Evolutionary conservation across 192 early-diverging fungal species (phyloP).

Genomic region (Linnemannia hyalina): DNA sequence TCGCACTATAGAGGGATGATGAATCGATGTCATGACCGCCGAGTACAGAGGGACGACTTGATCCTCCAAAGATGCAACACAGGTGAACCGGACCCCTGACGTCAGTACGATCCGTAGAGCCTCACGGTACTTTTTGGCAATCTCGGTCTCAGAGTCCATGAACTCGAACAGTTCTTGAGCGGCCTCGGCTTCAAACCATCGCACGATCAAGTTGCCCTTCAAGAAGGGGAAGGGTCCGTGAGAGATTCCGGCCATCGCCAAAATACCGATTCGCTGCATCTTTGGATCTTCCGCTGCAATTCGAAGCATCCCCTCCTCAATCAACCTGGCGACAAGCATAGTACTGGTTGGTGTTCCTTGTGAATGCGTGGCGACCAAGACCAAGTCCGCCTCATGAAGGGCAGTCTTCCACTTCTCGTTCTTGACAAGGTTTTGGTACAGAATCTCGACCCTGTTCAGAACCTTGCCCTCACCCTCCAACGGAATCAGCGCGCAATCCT

Average conservation of each 20-base stretch:
- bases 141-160: slow-evolving; percentile 80
- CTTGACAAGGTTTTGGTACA: slow-evolving; percentile 80
- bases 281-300: slow-evolving; percentile 69
- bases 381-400: slow-evolving; percentile 73
- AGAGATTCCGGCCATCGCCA: slow-evolving; percentile 94
- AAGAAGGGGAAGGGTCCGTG: slow-evolving; percentile 91
- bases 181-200: slow-evolving; percentile 91
- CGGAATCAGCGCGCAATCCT: slow-evolving; percentile 81
- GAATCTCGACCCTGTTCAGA: slow-evolving; percentile 85
- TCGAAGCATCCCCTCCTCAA: slow-evolving; percentile 64
- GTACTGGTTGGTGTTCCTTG: slow-evolving; percentile 94
- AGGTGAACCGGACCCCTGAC: slow-evolving; percentile 78
- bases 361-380: slow-evolving; percentile 92
- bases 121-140: slow-evolving; percentile 78
- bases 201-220: slow-evolving; percentile 86
- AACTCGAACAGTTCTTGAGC: slow-evolving; percentile 96
- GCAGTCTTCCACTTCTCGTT: slow-evolving; percentile 60
- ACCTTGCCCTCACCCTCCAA: slow-evolving; percentile 94
- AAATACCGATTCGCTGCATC: slow-evolving; percentile 80
- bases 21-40: slow-evolving; percentile 73
- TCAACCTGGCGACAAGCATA: slow-evolving; percentile 79
- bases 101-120: slow-evolving; percentile 77
- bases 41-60: slow-evolving; percentile 96
- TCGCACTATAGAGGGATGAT: slow-evolving; percentile 88
- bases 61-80: slow-evolving; percentile 93